phyloP scores from a whole-genome alignment of 140 eudicot genomes.

The Bidens hawaiensis region DNA sequence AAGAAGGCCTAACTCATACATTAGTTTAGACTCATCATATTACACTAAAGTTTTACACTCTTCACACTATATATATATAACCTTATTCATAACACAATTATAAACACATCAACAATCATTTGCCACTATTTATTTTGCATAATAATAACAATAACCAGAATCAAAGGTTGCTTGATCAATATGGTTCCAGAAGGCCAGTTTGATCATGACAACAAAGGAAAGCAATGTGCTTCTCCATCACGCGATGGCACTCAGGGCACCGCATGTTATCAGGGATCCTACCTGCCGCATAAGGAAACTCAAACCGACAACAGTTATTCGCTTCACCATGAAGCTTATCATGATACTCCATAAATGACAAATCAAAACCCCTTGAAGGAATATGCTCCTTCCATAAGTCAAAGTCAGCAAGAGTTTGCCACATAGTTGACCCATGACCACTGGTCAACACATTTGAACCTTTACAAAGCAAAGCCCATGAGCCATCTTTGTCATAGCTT shows the following conservation, averaged over 20 bases:
- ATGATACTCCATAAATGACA: slow-evolving; percentile 32
- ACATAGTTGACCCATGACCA: slow-evolving; percentile 42
- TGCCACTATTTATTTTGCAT: slow-evolving; percentile 8
- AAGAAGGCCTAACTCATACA: slow-evolving; percentile 18
- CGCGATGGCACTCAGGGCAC: slow-evolving; percentile 61
- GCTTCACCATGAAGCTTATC: slow-evolving; percentile 36
- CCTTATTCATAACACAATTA: slow-evolving; percentile 12
- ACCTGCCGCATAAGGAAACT: slow-evolving; percentile 44
- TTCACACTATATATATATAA: slow-evolving; percentile 8
- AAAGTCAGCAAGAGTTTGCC: slow-evolving; percentile 22
- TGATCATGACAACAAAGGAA: slow-evolving; percentile 61
- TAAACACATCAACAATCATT: neutral
- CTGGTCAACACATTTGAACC: slow-evolving; percentile 41
- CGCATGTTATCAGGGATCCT: slow-evolving; percentile 49
- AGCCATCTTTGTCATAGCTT: slow-evolving; percentile 56
- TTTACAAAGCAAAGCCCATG: slow-evolving; percentile 53
- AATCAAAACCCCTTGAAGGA: slow-evolving; percentile 34
- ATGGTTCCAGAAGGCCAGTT: slow-evolving; percentile 31
- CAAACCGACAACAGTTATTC: slow-evolving; percentile 38
- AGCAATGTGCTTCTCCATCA: slow-evolving; percentile 47
- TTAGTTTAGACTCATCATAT: slow-evolving; percentile 11
- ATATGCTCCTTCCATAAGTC: slow-evolving; percentile 47
- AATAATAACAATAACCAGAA: slow-evolving; percentile 7
- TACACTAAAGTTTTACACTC: slow-evolving; percentile 21
- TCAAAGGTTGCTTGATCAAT: slow-evolving; percentile 16